Evolutionary conservation across 2,329 filamentous ascomycete genomes (phyloP), one percentile per base, ranked within the genome.

Genomic region (Dactylellina drechsleri): DNA sequence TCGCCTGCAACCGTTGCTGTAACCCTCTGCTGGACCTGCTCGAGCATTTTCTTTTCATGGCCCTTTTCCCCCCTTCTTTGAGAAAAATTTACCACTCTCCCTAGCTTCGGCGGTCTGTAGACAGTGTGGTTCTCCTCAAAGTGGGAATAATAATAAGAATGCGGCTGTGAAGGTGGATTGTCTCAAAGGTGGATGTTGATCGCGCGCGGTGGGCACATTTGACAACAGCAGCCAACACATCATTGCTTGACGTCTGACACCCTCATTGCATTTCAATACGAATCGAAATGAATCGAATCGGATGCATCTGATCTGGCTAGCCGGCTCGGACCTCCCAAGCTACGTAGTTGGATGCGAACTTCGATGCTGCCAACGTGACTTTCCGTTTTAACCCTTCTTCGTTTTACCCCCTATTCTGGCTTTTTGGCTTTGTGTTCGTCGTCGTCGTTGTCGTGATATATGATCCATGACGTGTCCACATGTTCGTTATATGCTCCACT

Each of bases 401-500:
- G 47, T 52, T 52, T 52, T 28, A 13, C 31, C 23, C 31, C 31
- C 31, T 36, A 36, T 36, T 36, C 10, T 36, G 10, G 2, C 10
- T 36, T 5, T 36, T 36, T 62, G 28, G 26, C 53, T 49, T 50
- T 57, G 41, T 47, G 53, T 23, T n/a, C n/a, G 43, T 47, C 16
- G 15, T 18, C 15, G 15, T 47, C 43, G 16, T 13, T 18, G 49
- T 36, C 31, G 31, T 36, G 31, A 36, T 36, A 36, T 36, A 36
- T 36, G 68, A 73, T 73, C 68, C 60, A 73, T 73, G 68, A 73
- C 68, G 68, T 73, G 68, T 65, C 68, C 67, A 52, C 59, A 18
- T 18, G 16, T 47, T 47, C 43, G 13, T 8, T 18, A n/a, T 15
- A 15, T 40, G 61, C 36, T 40, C 61, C 61, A 66, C 61, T 57